Percentiles rank a stretch among this genome's conserved stretches.
These are phyloP conservation scores for Penicillium janthinellum DNA, from an alignment of 2,329 filamentous ascomycete species.

Conservation along the genomic window DNA sequence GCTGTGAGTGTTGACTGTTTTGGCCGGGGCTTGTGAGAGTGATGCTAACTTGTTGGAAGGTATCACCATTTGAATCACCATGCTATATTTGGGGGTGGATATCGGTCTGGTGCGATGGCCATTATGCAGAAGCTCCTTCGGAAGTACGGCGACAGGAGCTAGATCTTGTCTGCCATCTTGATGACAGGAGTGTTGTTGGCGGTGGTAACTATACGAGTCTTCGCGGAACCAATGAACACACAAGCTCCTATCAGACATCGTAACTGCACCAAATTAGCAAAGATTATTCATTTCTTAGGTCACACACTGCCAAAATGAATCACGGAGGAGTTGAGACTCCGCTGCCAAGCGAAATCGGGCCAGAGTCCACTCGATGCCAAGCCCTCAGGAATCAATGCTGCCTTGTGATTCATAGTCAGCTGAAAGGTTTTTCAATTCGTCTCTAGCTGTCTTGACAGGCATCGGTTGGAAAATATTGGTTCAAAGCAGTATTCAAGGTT, in stretches of 20 bases:
- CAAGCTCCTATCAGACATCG: too few species aligned
- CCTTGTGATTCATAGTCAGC: neutral
- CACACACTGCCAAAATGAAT: neutral
- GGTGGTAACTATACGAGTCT: neutral
- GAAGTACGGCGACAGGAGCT: conserved; percentile 62
- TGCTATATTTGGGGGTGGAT: conserved; percentile 79
- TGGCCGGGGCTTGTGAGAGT: neutral
- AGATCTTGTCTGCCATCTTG: neutral
- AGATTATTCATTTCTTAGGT: too few species aligned
- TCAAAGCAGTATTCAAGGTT: neutral
- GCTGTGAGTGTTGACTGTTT: conserved; percentile 58
- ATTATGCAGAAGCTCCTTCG: conserved; percentile 75
- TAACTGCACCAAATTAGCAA: too few species aligned
- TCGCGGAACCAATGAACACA: too few species aligned
- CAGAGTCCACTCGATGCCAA: conserved; percentile 15
- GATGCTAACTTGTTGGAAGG: conserved; percentile 45
- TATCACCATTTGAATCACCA: conserved; percentile 92
- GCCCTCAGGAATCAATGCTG: conserved; percentile 11
- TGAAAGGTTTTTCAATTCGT: neutral
- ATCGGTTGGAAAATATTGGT: too few species aligned
- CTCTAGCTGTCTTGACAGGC: too few species aligned
- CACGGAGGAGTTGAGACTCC: conserved; percentile 1
- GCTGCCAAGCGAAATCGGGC: conserved; percentile 16
- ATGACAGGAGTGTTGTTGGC: neutral
- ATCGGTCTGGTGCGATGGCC: conserved; percentile 71